Base-by-base conservation (phyloP, 2,329 filamentous ascomycete genomes). In the Raffaelea arxii region DNA sequence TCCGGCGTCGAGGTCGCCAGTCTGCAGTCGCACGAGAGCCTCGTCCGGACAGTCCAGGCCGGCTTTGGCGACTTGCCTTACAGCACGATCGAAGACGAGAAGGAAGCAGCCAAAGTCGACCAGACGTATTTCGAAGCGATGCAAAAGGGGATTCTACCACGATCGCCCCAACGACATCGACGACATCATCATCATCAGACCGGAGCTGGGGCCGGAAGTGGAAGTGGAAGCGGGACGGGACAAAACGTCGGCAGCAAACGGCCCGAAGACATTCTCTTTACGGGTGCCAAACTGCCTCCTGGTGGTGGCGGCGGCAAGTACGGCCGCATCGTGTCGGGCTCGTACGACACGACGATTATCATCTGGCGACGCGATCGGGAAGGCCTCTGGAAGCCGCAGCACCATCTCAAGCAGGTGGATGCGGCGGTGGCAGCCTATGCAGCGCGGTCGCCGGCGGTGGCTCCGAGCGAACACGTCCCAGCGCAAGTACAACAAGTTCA, bases 281-380 rank as follows among this genome's bases (percentile, higher is more conserved):
- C 86, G 43, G 90, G 90, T 1, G 87, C 90, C 16, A 92, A 86
- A 59, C 72, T 97, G 3, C 91, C 91, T 1, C 90, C 91, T 0
- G 91, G 91, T 12, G 90, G 91, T 22, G 91, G 91, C 35, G 89
- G 91, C 23, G 87, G 87, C 57, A 82, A 76, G 54, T 96, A 91
- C 70, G 88, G 85, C 10, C 82, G 90, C n/a, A 98, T 98, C 49
- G 88, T 98, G 4, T 96, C 90, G 6, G 92, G 92, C 3, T 95
- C 89, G 1, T 98, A 98, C 56, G 92, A 98, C 55, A 88, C 95
- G 66, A 90, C 82, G 11, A 88, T 98, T 55, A 90, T 96, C 54
- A 86, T 98, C 47, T 98, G 92, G 92, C 84, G 86, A 55, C 82
- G 87, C 51, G 85, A 94, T 53, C 78, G 80, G 53, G 82, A 92